Percentiles rank a stretch among this genome's conserved stretches.
phyloP scores from a whole-genome alignment of 345 rosid genomes.

The Gossypium rotundifolium region DNA sequence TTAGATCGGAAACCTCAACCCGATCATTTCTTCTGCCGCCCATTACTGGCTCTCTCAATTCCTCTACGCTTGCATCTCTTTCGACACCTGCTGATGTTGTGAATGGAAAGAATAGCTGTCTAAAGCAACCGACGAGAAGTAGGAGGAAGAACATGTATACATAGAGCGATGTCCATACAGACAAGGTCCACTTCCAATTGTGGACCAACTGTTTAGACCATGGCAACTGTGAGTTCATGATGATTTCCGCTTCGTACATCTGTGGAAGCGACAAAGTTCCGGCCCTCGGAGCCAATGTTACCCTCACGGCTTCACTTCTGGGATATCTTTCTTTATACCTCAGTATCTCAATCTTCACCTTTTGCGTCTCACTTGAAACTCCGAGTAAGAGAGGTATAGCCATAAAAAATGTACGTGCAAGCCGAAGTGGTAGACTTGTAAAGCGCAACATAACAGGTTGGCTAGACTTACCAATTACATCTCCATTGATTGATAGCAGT shows the following conservation, averaged over 20 bases:
- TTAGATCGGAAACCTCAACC: conserved; percentile 21
- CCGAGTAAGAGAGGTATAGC: conserved; percentile 57
- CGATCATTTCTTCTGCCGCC: conserved; percentile 8
- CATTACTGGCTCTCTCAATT: conserved; percentile 1
- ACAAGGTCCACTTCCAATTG: conserved; percentile 78
- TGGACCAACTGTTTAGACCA: conserved; percentile 53
- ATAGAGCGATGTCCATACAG: conserved; percentile 57
- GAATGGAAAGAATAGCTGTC: conserved; percentile 38
- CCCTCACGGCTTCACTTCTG: conserved; percentile 49
- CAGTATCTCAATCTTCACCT: conserved; percentile 35
- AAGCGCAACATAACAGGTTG: conserved; percentile 68
- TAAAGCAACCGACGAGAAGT: conserved; percentile 32
- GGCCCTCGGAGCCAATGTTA: conserved; percentile 56
- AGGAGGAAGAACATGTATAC: conserved; percentile 34
- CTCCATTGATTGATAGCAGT: conserved; percentile 38
- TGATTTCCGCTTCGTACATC: conserved; percentile 54
- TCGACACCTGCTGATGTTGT: conserved; percentile 5
- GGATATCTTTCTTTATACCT: conserved; percentile 51
- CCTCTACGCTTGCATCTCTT: conserved; percentile 1
- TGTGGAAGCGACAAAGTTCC: conserved; percentile 54
- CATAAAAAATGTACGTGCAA: conserved; percentile 46
- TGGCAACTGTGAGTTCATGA: conserved; percentile 50
- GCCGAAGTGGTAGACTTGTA: conserved; percentile 59
- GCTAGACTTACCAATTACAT: conserved; percentile 49
- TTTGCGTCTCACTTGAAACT: conserved; percentile 59